Base-by-base conservation (phyloP, 225 moss, liverwort and hornwort genomes). In the Ulota crispa region DNA sequence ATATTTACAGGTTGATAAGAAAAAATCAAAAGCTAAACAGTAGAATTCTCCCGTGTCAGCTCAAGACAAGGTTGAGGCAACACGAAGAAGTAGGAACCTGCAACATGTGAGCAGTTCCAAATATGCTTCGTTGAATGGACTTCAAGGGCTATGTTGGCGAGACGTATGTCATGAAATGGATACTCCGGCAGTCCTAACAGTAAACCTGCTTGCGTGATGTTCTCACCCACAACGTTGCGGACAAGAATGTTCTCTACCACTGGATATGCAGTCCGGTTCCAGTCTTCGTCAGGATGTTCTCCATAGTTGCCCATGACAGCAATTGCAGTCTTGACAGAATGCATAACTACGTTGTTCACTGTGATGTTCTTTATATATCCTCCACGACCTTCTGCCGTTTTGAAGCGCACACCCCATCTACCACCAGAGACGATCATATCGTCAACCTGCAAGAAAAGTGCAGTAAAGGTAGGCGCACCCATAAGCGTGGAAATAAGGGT, bases 381-480 rank as follows among this genome's bases (percentile, higher is more conserved):
- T 64, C 91, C 91, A 53, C 91, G 86, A 11, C 91, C 91, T 37
- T 66, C 78, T 24, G 91, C 61, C 26, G 91, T 91, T 79, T 91
- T 91, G 26, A 89, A 86, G 53, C 91, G 88, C 72, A 91, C 82
- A 70, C 91, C 91, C 85, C 88, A 84, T 82, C 84, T 81, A 43
- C 87, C 86, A 42, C 78, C 83, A 39, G 78, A 50, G 50, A 88
- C 59, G 32, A 89, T 75, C 86, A 91, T 82, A 63, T 89, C 87
- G 61, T 91, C 86, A 54, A 91, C 86, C 85, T 86, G 75, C 75
- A 78, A 53, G 52, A 69, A 67, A 55, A 68, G 66, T 45, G 32
- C 34, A 26, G 62, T 84, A n/a, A n/a, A n/a, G n/a, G n/a, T n/a
- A n/a, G n/a, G n/a, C n/a, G n/a, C n/a, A n/a, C n/a, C n/a, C n/a